These are phyloP conservation scores for Globisporangium nodosum DNA, from an alignment of 352 stramenopile genomes.

Conservation along the genomic window DNA sequence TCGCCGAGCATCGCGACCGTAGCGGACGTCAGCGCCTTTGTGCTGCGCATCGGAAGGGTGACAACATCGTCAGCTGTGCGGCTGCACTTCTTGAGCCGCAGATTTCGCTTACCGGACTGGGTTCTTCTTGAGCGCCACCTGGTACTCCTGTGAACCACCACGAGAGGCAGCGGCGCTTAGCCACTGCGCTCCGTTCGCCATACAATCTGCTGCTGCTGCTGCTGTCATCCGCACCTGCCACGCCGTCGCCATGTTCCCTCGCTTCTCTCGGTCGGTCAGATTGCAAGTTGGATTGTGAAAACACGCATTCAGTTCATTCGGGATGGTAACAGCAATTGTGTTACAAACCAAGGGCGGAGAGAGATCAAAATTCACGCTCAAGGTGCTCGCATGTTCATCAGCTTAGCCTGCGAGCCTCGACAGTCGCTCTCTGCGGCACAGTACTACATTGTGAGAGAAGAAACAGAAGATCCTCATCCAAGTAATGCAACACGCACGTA, in stretches of 20 bases:
- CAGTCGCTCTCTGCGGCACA: too few species aligned
- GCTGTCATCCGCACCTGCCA: background rate
- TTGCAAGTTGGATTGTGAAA: background rate
- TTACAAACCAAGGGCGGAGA: background rate
- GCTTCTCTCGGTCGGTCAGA: too few species aligned
- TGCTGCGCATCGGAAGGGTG: constrained; percentile 21
- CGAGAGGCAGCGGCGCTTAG: background rate
- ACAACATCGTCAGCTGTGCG: background rate
- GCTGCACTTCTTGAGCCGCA: background rate
- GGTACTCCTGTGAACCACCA: background rate
- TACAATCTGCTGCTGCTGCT: too few species aligned
- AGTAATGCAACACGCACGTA: too few species aligned
- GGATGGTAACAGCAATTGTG: background rate
- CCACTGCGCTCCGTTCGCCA: too few species aligned
- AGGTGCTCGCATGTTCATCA: background rate
- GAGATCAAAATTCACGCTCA: too few species aligned
- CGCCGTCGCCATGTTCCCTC: background rate
- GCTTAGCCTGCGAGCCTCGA: too few species aligned
- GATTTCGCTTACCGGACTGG: background rate
- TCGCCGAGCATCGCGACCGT: constrained; percentile 59
- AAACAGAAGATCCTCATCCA: too few species aligned
- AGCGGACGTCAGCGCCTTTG: constrained; percentile 61
- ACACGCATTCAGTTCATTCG: background rate
- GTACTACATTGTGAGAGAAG: too few species aligned
- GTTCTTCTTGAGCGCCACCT: background rate